A percentile compares a stretch with the other conserved stretches of the same genome.
Evolutionary conservation across 331 rosid genomes (phyloP).

Genomic region (Quercus tomentella): DNA sequence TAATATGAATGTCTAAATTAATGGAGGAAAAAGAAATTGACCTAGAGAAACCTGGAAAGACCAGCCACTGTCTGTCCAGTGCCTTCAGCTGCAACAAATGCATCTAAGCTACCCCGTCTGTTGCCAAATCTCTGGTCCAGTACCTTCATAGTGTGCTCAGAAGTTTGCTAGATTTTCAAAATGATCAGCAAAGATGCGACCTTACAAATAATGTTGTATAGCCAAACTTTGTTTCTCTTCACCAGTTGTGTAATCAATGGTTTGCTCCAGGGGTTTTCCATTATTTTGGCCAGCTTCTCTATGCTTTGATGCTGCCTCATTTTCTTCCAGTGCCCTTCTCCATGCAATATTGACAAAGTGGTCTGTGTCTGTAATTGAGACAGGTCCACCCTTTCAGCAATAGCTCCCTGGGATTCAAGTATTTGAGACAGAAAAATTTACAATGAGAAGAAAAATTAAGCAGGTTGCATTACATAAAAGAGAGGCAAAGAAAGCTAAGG

Average conservation of each 20-base stretch:
- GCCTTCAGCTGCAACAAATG: constrained; percentile 85
- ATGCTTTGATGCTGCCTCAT: constrained; percentile 48
- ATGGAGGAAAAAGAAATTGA: constrained; percentile 10
- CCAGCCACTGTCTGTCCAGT: constrained; percentile 93
- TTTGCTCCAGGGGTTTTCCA: constrained; percentile 24
- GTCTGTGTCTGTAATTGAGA: constrained; percentile 80
- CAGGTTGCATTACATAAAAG: background rate
- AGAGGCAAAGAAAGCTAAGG: background rate
- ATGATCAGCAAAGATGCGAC: constrained; percentile 91
- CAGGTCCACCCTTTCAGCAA: constrained; percentile 96
- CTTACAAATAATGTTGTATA: constrained; percentile 40
- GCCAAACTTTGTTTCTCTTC: constrained; percentile 25
- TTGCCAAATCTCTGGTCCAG: constrained; percentile 95
- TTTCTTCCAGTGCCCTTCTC: constrained; percentile 73
- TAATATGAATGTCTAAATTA: no score
- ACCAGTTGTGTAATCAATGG: constrained; percentile 33
- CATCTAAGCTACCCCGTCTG: constrained; percentile 71
- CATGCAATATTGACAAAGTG: constrained; percentile 88
- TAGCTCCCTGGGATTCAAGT: constrained; percentile 79
- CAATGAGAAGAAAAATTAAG: constrained; percentile 1
- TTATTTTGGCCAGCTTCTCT: constrained; percentile 23
- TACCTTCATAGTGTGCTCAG: constrained; percentile 77
- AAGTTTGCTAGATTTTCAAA: constrained; percentile 88
- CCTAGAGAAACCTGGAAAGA: constrained; percentile 76
- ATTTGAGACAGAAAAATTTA: constrained; percentile 55